These are phyloP conservation scores for Monilinia aucupariae DNA, from an alignment of 2,329 filamentous ascomycete genomes.

Conservation along the genomic window DNA sequence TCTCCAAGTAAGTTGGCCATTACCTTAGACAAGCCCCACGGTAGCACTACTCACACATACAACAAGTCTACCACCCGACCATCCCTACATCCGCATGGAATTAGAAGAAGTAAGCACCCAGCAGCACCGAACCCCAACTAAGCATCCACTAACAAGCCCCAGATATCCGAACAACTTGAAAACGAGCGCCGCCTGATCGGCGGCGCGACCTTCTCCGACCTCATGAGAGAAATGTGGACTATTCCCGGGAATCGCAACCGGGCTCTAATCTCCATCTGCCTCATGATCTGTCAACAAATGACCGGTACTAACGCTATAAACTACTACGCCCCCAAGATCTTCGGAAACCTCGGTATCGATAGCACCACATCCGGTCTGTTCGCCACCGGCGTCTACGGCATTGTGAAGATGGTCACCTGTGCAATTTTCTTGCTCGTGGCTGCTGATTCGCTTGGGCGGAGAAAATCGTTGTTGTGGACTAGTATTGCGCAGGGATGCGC, in stretches of 20 bases:
- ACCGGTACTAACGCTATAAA: constrained; percentile 54
- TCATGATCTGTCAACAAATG: constrained; percentile 57
- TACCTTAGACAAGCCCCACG: constrained; percentile 13
- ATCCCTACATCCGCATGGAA: constrained; percentile 49
- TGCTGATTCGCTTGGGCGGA: constrained; percentile 63
- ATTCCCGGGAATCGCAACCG: constrained; percentile 56
- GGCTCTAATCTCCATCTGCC: constrained; percentile 57
- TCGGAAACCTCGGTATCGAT: constrained; percentile 56
- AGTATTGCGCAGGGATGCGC: constrained; percentile 54
- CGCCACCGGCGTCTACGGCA: constrained; percentile 68
- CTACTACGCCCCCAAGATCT: constrained; percentile 58
- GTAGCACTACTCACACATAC: constrained; percentile 40
- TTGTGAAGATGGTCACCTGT: constrained; percentile 63
- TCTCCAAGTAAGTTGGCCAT: constrained; percentile 35
- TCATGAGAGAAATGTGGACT: constrained; percentile 57
- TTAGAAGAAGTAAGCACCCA: constrained; percentile 43
- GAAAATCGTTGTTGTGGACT: constrained; percentile 54
- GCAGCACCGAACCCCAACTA: no score
- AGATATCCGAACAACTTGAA: constrained; percentile 42
- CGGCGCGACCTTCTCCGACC: constrained; percentile 45
- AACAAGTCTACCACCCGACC: constrained; percentile 45
- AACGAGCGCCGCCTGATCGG: constrained; percentile 46
- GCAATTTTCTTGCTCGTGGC: constrained; percentile 60
- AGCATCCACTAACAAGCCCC: constrained; percentile 1
- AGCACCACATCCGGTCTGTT: constrained; percentile 56